Evolutionary conservation across 2,329 filamentous ascomycete genomes (phyloP), one percentile per base, ranked within the genome.

Genomic region (Xylaria sp.): DNA sequence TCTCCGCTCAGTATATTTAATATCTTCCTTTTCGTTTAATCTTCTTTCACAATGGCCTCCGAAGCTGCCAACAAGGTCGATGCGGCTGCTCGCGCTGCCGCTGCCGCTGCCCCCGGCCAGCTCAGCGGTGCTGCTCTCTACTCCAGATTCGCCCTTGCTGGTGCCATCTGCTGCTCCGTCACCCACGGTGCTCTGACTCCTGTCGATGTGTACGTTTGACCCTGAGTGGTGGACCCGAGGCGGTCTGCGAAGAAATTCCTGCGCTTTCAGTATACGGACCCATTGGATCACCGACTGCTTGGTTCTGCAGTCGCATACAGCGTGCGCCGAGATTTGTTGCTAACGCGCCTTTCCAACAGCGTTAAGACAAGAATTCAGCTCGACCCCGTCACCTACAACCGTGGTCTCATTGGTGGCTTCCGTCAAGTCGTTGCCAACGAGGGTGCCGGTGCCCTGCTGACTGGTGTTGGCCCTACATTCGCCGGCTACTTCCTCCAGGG

Each of bases 171-270:
- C 91, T 99, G 96, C 85, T 96, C 94, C 78, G 86, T 98, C 85
- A 99, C 96, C 81, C 96, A 99, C 89, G 96, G 95, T 84, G 92
- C 88, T 80, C 90, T 98, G 79, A 99, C 96, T 77, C 96, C 96
- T 80, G 94, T 99, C 83, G 96, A 99, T 92, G 96, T 99, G 95
- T 98, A 96, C 84, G 95, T 93, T 33, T 9, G 40, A 70, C 66
- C 59, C 38, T 33, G 20, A 59, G 36, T 40, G 31, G 26, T 40
- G 23, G 20, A 17, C n/a, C 26, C 28, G 36, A 36, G 17, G 17
- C 33, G 31, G 23, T 36, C 36, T 49, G 23, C 48, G 60, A 26
- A 36, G 20, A 46, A 51, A 17, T 49, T 40, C 26, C 56, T 26
- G 48, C 48, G 36, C 7, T 23, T 26, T 54, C 26, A 33, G 38